Base-by-base conservation (phyloP, 129 eudicot genomes). In the Glebionis coronaria region DNA sequence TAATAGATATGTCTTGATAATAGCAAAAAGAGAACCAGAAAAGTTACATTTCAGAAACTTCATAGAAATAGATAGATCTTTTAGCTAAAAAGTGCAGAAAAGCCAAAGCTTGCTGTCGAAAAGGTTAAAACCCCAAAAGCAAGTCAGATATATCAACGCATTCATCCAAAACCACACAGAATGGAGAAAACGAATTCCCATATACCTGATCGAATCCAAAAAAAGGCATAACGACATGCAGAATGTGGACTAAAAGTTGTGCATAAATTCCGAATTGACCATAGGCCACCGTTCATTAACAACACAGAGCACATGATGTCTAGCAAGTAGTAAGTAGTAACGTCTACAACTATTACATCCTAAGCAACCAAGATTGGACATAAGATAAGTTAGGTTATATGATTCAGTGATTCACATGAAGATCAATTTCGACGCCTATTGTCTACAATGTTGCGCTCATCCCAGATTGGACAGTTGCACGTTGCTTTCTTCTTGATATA, bases 401-500 rank as follows among this genome's bases (percentile, higher is more conserved):
- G 2, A 56, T 55, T 27, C 21, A 21, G 29, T 56, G 13, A 23
- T 55, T 27, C 21, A 21, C 61, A 21, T 21, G 35, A 56, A 20
- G 61, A 56, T 56, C 61, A 23, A 56, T 12, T 23, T 23, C 27
- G 6, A 23, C 31, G 61, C 61, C 61, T 25, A 69, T 1, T 14
- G 7, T 69, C 27, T 21, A 82, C 16, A 9, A 85, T 76, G 61
- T 81, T 68, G 23, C 49, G 75, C 53, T 76, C 80, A 60, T 83
- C 85, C 96, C 96, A 88, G 3, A 83, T 9, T 2, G 74, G 82
- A 70, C 93, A 88, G 0, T 9, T 10, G 69, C 96, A 85, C 4
- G 88, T 83, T 3, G 90, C 76, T 68, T 69, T 81, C 84, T 85
- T 86, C 61, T 86, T 72, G 67, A 52, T 72, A 94, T 94, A 81